Percentiles rank a stretch among this genome's conserved stretches.
Evolutionary conservation across 2,329 filamentous ascomycete species (phyloP).

Genomic region (Aureobasidium sp.): DNA sequence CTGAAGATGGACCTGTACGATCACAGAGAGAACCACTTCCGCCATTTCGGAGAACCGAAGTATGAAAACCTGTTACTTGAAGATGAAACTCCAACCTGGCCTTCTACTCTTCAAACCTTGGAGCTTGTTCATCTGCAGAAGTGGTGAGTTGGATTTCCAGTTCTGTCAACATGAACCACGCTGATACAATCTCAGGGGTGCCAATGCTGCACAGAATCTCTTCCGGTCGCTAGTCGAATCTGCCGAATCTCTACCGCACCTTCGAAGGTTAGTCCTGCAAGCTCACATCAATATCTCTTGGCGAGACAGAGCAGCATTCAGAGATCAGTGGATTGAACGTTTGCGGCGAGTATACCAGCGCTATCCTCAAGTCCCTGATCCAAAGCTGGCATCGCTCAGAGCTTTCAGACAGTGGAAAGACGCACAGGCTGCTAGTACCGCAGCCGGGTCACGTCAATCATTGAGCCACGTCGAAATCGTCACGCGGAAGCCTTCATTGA

Average conservation of each 20-base stretch:
- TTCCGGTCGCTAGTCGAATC: slow-evolving; percentile 69
- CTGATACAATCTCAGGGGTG: slow-evolving; percentile 26
- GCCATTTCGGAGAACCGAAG: slow-evolving; percentile 60
- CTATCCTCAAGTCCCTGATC: slow-evolving; percentile 34
- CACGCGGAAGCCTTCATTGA: slow-evolving; percentile 16
- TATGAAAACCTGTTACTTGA: slow-evolving; percentile 58
- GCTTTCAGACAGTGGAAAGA: slow-evolving; percentile 35
- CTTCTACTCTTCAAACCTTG: slow-evolving; percentile 57
- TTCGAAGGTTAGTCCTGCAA: slow-evolving; percentile 64
- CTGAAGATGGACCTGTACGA: slow-evolving; percentile 65
- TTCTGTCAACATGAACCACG: not conserved
- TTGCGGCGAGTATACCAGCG: slow-evolving; percentile 59
- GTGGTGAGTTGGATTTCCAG: slow-evolving; percentile 38
- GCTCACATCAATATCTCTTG: slow-evolving; percentile 71
- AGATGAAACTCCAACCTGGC: slow-evolving; percentile 68
- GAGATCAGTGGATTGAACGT: slow-evolving; percentile 66
- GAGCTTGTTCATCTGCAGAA: slow-evolving; percentile 71
- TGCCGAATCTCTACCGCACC: slow-evolving; percentile 53
- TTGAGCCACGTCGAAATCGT: slow-evolving; percentile 20
- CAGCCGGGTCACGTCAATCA: not conserved
- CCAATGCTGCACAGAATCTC: slow-evolving; percentile 62
- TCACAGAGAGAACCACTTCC: slow-evolving; percentile 52
- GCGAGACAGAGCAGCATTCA: slow-evolving; percentile 71
- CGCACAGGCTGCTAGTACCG: slow-evolving; percentile 11
- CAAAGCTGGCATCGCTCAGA: slow-evolving; percentile 33